Evolutionary conservation across 2,329 filamentous ascomycete genomes (phyloP).

Genomic region (Didymella glomerata): DNA sequence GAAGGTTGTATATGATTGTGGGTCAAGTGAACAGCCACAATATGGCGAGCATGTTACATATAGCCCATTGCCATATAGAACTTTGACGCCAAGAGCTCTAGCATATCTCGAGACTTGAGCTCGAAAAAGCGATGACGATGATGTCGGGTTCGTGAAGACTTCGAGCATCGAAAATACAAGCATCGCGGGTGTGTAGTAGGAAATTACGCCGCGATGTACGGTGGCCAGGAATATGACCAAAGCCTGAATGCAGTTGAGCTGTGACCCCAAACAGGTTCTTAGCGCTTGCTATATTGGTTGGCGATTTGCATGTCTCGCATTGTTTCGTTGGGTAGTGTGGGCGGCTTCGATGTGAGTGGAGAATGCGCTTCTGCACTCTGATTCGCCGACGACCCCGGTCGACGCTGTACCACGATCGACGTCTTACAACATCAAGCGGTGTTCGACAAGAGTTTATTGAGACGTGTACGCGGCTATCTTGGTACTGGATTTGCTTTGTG

Average conservation of each 20-base stretch:
- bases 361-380: constrained; percentile 32
- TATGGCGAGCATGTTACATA: background rate
- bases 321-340: constrained; percentile 39
- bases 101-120: background rate
- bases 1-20: too few species aligned
- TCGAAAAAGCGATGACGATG: background rate
- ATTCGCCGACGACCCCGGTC: constrained; percentile 34
- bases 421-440: constrained; percentile 37
- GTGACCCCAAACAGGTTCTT: constrained; percentile 5
- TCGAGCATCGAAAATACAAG: background rate
- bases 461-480: constrained; percentile 22
- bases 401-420: constrained; percentile 33
- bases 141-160: background rate
- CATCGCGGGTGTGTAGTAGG: background rate
- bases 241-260: background rate
- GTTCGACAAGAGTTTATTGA: constrained; percentile 30
- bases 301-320: constrained; percentile 20
- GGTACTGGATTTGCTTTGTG: background rate
- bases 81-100: background rate
- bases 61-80: background rate
- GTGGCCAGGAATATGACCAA: background rate
- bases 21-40: background rate
- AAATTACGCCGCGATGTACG: background rate
- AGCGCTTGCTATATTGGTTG: constrained; percentile 28
- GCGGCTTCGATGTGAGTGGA: constrained; percentile 36